Evolutionary conservation across 2,329 filamentous ascomycete species (phyloP), one percentile per base, ranked within the genome.

Genomic region (Exserohilum turcica): DNA sequence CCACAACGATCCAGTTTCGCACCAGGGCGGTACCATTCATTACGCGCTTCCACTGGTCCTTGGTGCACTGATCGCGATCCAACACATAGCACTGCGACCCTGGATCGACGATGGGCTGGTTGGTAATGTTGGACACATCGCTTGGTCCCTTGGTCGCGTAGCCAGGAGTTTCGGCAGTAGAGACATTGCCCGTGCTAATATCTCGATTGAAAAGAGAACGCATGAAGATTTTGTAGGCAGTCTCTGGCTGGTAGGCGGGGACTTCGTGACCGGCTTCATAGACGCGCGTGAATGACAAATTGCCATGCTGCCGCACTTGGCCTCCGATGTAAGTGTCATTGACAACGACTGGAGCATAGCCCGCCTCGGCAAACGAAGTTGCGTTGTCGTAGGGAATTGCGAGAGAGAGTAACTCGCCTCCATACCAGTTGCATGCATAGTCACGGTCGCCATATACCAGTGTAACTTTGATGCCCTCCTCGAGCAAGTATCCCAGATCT

Each of bases 251-350:
- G 39, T 73, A 74, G 19, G 77, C 79, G 0, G 81, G 79, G 1
- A 82, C 76, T 47, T 81, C 76, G 59, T 84, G 82, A 3, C 81
- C 81, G 1, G 81, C 76, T 60, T 82, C 75, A 63, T 81, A 84
- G 48, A 83, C 75, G 12, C 80, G 75, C 5, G 75, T 76, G 65
- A 82, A 83, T 29, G 74, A 78, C 6, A 84, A 69, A 50, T 92
- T 92, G 9, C 88, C 90, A 64, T 85, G 90, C 71, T 94, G 89
- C 3, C 90, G 83, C 0, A 91, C 89, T 50, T 84, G 83, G 16
- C 90, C 91, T 45, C 84, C 89, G 66, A 86, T 84, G 73, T 88
- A 88, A 6, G 82, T 79, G 21, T 80, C 80, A 67, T 91, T 89
- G 35, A 90, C 85, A 10, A 86, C 77, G 57, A 94, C 85, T 12